Evolutionary conservation across 1,139 yeast genomes (phyloP), one percentile per base, ranked within the genome.

Genomic region (Hyphopichia buzzinii): DNA sequence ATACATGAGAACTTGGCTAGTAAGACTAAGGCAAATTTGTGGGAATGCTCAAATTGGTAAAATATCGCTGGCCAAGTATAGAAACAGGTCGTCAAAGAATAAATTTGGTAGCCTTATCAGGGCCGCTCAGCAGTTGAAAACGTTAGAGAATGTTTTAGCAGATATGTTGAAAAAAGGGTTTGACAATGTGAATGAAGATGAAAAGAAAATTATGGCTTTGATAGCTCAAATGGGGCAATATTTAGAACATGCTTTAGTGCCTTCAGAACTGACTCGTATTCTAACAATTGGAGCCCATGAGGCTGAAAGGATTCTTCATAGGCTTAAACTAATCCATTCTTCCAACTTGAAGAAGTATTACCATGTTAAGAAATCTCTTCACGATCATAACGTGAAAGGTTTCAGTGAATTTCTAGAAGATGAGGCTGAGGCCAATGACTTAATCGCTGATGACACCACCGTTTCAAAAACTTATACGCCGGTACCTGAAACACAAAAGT

Each of bases 31-130:
- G 24, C 90, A 86, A 52, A 72, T 85, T 0, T 90, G 97, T 48
- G 84, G 94, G 42, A 92, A 87, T 57, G 89, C 96, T 0, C 80
- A 81, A 42, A 69, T 84, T 26, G 88, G 88, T 1, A 54, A 57
- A 36, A 34, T 62, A 21, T 53, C 56, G 4, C 32, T 68, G 44
- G 47, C 65, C 49, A 45, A 67, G 51, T 55, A 64, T 30, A 49
- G 55, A 23, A 34, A 33, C 14, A 35, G 34, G 23, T 34, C 41
- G 10, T 32, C 39, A 12, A 34, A 32, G 15, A 13, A 33, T 7
- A 38, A 36, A 16, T 24, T 28, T 16, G 41, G 43, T 2, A 29
- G 25, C 12, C 28, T 47, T 2, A 47, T 55, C 3, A 49, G 49
- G 12, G 48, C 58, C 3, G 52, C 60, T 12, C 60, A 62, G 33